Evolutionary conservation across 2,329 filamentous ascomycete genomes (phyloP).

Genomic region (Colletotrichum sp.): DNA sequence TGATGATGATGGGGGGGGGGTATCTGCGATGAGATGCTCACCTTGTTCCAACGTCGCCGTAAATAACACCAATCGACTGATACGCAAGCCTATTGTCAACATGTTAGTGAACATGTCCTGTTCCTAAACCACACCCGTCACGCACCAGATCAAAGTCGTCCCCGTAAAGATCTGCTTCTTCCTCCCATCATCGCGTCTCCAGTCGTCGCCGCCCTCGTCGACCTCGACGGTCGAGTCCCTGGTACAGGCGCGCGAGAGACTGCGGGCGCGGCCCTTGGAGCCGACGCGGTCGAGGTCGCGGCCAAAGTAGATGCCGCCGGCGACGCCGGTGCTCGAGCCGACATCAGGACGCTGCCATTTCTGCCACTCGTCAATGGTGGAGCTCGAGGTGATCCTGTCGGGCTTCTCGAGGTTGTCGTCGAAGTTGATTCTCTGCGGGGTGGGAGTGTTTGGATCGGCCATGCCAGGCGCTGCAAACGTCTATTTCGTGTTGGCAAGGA

Average conservation of each 20-base stretch:
- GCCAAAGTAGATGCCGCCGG: slow-evolving; percentile 24
- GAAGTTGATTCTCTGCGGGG: slow-evolving; percentile 4
- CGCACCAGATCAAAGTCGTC: slow-evolving; percentile 36
- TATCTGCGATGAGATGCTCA: slow-evolving; percentile 19
- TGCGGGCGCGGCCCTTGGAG: slow-evolving; percentile 25
- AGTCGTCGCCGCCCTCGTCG: slow-evolving; percentile 32
- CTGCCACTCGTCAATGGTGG: slow-evolving; percentile 9
- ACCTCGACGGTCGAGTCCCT: slow-evolving; percentile 27
- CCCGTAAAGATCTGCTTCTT: slow-evolving; percentile 41
- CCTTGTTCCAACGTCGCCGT: slow-evolving; percentile 67
- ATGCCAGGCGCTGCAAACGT: not conserved
- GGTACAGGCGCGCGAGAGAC: slow-evolving; percentile 25
- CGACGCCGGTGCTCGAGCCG: slow-evolving; percentile 17
- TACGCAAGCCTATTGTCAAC: slow-evolving; percentile 55
- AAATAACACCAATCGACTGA: slow-evolving; percentile 70
- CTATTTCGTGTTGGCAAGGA: not conserved
- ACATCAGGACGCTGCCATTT: slow-evolving; percentile 3
- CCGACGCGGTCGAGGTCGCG: slow-evolving; percentile 18
- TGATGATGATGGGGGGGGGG: not conserved
- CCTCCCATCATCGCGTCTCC: slow-evolving; percentile 33
- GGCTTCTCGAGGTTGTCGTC: slow-evolving; percentile 13
- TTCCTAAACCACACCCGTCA: not conserved
- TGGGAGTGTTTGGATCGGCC: not conserved
- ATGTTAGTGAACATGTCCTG: accelerated
- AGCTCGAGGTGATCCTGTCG: slow-evolving; percentile 1